These are phyloP conservation scores for Jacaranda copaia DNA, from an alignment of 257 asterid genomes.

Conservation along the genomic window DNA sequence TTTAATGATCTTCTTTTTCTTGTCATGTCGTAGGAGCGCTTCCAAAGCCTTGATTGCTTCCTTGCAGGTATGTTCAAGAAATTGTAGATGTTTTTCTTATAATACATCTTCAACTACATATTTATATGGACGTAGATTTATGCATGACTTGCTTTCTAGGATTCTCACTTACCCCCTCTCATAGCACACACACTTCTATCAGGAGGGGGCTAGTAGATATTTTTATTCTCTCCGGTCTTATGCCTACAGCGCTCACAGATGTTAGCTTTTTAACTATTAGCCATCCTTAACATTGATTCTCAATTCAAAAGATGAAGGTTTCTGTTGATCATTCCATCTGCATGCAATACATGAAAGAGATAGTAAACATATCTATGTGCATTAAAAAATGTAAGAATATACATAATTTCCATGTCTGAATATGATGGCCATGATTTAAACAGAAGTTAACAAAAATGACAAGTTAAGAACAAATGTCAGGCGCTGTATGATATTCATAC, in stretches of 20 bases:
- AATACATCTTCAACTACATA: neutral
- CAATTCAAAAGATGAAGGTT: too few relatives aligned
- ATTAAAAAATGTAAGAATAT: too few relatives aligned
- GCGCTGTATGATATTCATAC: too few relatives aligned
- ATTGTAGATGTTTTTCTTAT: neutral
- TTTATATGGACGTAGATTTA: neutral
- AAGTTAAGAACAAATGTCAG: too few relatives aligned
- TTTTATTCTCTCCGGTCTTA: neutral
- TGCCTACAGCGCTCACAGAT: neutral
- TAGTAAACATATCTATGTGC: too few relatives aligned
- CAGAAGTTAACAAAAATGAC: too few relatives aligned
- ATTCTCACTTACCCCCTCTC: neutral
- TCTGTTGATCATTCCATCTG: too few relatives aligned
- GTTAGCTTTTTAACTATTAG: neutral
- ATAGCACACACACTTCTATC: neutral
- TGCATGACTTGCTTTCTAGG: neutral
- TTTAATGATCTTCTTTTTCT: conserved; percentile 17
- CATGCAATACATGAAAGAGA: too few relatives aligned
- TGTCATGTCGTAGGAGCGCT: conserved; percentile 71
- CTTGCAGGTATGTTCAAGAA: conserved; percentile 76
- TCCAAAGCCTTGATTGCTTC: conserved; percentile 94
- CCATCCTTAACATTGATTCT: neutral
- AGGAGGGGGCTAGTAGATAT: neutral
- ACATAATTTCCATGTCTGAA: too few relatives aligned
- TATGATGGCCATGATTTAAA: too few relatives aligned